Base-by-base conservation (phyloP, 768 basidiomycete species). In the Pleurotus platypus region DNA sequence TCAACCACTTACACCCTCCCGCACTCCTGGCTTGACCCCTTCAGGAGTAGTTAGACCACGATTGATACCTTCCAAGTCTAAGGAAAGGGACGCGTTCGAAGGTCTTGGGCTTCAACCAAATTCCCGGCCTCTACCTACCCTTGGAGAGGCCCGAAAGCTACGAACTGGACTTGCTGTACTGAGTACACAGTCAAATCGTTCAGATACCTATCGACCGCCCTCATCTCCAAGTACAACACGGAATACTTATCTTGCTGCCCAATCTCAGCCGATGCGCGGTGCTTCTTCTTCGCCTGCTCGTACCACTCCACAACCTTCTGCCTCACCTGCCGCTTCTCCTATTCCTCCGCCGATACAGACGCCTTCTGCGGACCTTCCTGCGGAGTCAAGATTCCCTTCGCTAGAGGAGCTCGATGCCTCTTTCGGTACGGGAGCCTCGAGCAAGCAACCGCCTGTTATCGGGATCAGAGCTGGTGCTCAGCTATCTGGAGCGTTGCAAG, bases 311-410 rank as follows among this genome's bases (percentile, higher is more conserved):
- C 51, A 54, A 15, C 27, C 38, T 45, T 57, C 42, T 18, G 50
- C 55, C 59, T 60, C 37, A 57, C 57, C 56, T 56, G 54, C 8
- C 55, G 54, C 51, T 22, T 38, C 39, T 12, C 39, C 51, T 54
- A 37, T 37, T 5, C 39, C 51, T 18, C 68, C 67, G 18, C 66
- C 77, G 57, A 66, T 64, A 15, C 74, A 73, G 40, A 64, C 66
- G 40, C 22, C 26, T 9, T 54, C 51, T 11, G 75, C 78, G 18
- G 75, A 78, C 27, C 66, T 78, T 20, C 73, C 80, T 43, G 80
- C 77, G 15, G 92, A 94, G 69, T 79, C 84, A 27, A 80, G 91
- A 53, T 97, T 91, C 69, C 94, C 94, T 0, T 90, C 94, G 0
- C 73, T 97, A 42, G 94, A 96, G 67, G 89, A 90, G 58, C 74